Conservation (phyloP, 306 rosid species). For the Vigna hirtella region DNA sequence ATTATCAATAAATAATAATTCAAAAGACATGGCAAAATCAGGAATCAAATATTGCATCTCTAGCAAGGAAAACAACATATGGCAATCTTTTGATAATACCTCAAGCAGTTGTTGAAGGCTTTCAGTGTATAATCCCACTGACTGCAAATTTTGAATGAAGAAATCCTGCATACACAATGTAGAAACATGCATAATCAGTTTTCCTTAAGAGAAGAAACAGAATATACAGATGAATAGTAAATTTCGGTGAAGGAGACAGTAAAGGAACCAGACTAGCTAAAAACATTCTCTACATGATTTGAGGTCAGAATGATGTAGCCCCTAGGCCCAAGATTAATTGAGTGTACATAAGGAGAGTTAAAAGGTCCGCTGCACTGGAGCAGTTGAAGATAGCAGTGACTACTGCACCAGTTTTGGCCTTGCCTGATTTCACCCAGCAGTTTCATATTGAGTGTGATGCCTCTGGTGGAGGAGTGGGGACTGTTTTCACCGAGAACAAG, state of each 20-base stretch:
- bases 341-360: background rate
- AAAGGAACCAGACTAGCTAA: background rate
- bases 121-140: conserved; percentile 73
- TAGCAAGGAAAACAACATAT: conserved; percentile 19
- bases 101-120: conserved; percentile 71
- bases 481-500: too few species aligned
- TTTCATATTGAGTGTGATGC: too few species aligned
- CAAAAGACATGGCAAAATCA: conserved; percentile 37
- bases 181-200: conserved; percentile 35
- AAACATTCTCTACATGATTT: background rate
- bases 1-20: conserved; percentile 16
- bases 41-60: conserved; percentile 25
- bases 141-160: conserved; percentile 79
- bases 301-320: background rate
- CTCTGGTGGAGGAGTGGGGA: too few species aligned
- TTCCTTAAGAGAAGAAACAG: background rate
- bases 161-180: conserved; percentile 70
- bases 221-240: background rate
- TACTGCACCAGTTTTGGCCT: too few species aligned
- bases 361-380: background rate
- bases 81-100: conserved; percentile 57
- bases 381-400: background rate
- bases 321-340: background rate
- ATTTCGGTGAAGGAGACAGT: background rate
- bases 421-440: too few species aligned